Conservation (phyloP, 495 filamentous ascomycete genomes). For the Penicillium samsonianum region DNA sequence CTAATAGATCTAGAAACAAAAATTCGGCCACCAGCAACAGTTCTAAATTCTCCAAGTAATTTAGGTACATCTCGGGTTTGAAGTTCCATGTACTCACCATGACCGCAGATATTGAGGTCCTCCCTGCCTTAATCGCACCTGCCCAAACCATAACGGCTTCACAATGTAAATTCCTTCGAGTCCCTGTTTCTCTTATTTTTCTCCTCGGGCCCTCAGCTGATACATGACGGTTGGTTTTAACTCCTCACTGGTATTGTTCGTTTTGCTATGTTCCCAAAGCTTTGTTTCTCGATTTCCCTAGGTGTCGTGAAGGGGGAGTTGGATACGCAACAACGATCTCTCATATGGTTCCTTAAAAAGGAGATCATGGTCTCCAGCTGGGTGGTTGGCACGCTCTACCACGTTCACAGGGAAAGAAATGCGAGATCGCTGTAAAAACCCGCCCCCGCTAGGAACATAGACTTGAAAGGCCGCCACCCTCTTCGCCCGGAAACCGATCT, state of each 20-base stretch:
- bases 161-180: neutral
- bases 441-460: no score
- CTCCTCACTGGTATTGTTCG: neutral
- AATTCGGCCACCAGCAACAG: no score
- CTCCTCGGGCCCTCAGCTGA: neutral
- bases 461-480: no score
- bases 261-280: neutral
- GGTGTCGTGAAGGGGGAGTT: neutral
- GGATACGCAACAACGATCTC: neutral
- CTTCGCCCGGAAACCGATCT: neutral
- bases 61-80: no score
- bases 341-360: neutral
- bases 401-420: neutral
- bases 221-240: neutral
- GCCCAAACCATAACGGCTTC: neutral
- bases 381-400: neutral
- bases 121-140: neutral
- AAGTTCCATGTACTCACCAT: no score
- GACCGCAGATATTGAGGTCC: neutral
- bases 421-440: no score
- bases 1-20: no score
- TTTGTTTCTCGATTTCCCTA: neutral
- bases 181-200: neutral
- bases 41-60: no score
- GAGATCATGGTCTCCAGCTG: neutral